Conservation (phyloP, 495 filamentous ascomycete genomes). For the Aspergillus mulundensis region DNA sequence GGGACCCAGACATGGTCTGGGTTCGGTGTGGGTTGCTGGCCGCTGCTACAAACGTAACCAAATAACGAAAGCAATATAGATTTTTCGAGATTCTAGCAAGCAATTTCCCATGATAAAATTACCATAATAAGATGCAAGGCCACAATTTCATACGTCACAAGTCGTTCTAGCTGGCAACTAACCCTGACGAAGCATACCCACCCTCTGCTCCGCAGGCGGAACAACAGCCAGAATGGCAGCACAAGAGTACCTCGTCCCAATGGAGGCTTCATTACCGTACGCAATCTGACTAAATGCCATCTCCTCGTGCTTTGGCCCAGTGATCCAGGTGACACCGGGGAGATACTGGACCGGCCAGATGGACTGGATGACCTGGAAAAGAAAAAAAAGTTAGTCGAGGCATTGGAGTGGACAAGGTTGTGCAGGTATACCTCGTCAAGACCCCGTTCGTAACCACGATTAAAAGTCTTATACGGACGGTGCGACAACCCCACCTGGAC, state of each 20-base stretch:
- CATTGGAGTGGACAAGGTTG: too few relatives aligned
- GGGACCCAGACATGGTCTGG: too few relatives aligned
- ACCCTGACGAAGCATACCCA: too few relatives aligned
- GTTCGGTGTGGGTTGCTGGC: too few relatives aligned
- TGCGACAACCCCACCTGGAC: slow-evolving; percentile 1
- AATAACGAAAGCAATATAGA: too few relatives aligned
- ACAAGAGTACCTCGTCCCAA: slow-evolving; percentile 16
- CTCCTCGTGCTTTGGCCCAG: slow-evolving; percentile 16
- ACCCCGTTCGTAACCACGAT: background rate
- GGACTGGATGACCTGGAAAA: background rate
- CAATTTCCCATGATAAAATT: too few relatives aligned
- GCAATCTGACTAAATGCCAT: slow-evolving; percentile 18
- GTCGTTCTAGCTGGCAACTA: too few relatives aligned
- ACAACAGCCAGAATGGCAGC: slow-evolving; percentile 24
- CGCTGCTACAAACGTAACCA: too few relatives aligned
- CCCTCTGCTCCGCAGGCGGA: slow-evolving; percentile 11
- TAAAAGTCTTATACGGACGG: background rate
- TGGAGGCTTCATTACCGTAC: slow-evolving; percentile 21
- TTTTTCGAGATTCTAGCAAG: too few relatives aligned
- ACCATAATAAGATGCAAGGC: too few relatives aligned
- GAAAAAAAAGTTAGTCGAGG: background rate
- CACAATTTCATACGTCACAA: too few relatives aligned
- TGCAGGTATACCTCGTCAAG: background rate
- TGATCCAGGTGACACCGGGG: slow-evolving; percentile 20
- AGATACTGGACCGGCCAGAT: slow-evolving; percentile 10